Base-by-base conservation (phyloP, 1,284 basidiomycete species). In the Sporisorium exsertum region DNA sequence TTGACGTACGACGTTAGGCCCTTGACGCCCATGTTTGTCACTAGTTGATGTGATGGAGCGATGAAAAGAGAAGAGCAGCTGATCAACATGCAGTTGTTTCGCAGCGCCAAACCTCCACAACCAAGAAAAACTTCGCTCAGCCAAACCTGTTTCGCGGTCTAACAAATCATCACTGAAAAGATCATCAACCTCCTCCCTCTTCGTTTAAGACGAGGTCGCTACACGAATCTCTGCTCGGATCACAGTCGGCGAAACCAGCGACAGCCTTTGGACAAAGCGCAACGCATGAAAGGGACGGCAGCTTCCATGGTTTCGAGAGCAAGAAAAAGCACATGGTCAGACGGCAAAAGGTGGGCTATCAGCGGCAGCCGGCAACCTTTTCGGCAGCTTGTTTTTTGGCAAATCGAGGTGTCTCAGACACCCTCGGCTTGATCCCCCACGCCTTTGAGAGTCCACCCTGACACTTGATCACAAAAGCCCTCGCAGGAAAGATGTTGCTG, bases 1-100 rank as follows among this genome's bases (percentile, higher is more conserved):
- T 68, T 59, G 63, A 75, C 72, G 64, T 56, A 80, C 20, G 72
- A 69, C 24, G 75, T 73, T 55, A 80, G 57, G 26, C 78, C 78
- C 42, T 76, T 72, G 54, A 80, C 78, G 7, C 78, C 78, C 78
- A 80, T 80, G 5, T 15, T 40, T 40, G 29, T 32, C 29, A 10
- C 29, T 10, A n/a, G 15, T 37, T 33, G 51, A 29, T 50, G 29
- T 49, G 53, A 24, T 54, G 37, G 22, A 24, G n/a, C 33, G 29
- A n/a, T 35, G 37, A 32, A 27, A 51, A 49, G 26, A 56, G 52
- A 22, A 15, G 35, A 26, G 54, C 18, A 27, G 54, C 13, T 20
- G n/a, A 33, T 24, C n/a, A 15, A 47, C 24, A 29, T 29, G 47
- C 16, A 29, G 45, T 10, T 46, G 10, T 32, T 42, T 32, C 37